A percentile compares a stretch with the other conserved stretches of the same genome.
Evolutionary conservation across 306 rosid genomes (phyloP).

Genomic region (Prinsepia uniflora): DNA sequence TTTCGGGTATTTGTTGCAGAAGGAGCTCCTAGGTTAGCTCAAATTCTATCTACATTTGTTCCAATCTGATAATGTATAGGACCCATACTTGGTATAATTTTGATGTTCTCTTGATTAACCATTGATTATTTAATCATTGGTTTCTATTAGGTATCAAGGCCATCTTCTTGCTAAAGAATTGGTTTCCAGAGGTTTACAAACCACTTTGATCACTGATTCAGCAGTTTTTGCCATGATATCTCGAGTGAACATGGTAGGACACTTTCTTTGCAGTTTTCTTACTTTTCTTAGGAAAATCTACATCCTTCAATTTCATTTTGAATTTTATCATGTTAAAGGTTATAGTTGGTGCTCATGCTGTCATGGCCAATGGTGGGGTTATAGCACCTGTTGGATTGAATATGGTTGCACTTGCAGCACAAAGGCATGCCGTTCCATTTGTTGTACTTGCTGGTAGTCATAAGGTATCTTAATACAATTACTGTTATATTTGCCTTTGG

Average conservation of each 20-base stretch:
- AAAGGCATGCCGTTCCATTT: slow-evolving; percentile 97
- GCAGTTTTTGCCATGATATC: slow-evolving; percentile 87
- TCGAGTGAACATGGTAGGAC: slow-evolving; percentile 84
- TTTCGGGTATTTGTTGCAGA: slow-evolving; percentile 90
- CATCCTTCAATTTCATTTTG: slow-evolving; percentile 26
- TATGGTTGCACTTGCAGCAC: slow-evolving; percentile 99
- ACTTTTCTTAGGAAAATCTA: background rate
- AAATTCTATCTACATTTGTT: slow-evolving; percentile 19
- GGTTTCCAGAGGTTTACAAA: slow-evolving; percentile 76
- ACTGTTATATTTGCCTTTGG: background rate
- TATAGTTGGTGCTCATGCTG: slow-evolving; percentile 98
- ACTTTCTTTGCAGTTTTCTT: slow-evolving; percentile 1
- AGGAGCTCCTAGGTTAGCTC: slow-evolving; percentile 95
- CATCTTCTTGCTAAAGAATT: slow-evolving; percentile 78
- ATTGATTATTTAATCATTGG: background rate
- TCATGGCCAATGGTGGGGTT: slow-evolving; percentile 99
- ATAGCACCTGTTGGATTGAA: slow-evolving; percentile 89
- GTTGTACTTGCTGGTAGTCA: slow-evolving; percentile 98
- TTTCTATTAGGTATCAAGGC: slow-evolving; percentile 71
- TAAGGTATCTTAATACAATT: slow-evolving; percentile 51
- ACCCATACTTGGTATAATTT: slow-evolving; percentile 16
- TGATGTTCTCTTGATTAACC: slow-evolving; percentile 14
- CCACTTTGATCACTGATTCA: slow-evolving; percentile 79
- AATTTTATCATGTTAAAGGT: slow-evolving; percentile 49
- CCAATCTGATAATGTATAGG: background rate